phyloP scores from a whole-genome alignment of 345 rosid genomes.

The Acer yangbiense region DNA sequence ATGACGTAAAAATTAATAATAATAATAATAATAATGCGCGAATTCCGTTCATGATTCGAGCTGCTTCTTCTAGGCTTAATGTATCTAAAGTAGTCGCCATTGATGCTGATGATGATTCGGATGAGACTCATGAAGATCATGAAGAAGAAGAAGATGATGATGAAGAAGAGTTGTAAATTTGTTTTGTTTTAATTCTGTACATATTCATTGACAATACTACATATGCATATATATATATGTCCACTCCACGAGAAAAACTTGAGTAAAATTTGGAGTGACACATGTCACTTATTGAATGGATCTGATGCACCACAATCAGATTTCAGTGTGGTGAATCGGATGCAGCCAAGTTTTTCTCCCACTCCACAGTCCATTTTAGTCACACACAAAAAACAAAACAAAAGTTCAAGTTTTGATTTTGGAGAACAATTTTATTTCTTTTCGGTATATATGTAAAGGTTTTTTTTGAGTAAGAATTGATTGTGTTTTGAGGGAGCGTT shows the following conservation, averaged over 20 bases:
- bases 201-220: constrained; percentile 5
- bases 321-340: too few species aligned
- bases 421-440: background rate
- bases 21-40: constrained; percentile 22
- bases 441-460: background rate
- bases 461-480: background rate
- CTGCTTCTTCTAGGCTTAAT: constrained; percentile 50
- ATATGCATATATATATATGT: background rate
- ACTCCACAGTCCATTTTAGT: background rate
- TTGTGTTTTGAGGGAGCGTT: too few species aligned
- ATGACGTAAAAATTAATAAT: constrained; percentile 15
- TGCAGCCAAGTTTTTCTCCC: too few species aligned
- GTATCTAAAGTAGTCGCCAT: constrained; percentile 66
- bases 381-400: too few species aligned
- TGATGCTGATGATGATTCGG: constrained; percentile 50
- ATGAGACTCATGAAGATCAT: constrained; percentile 19
- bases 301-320: too few species aligned
- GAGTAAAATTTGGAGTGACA: too few species aligned
- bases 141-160: background rate
- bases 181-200: constrained; percentile 21
- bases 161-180: constrained; percentile 34
- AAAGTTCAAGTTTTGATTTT: background rate
- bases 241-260: too few species aligned
- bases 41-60: constrained; percentile 49
- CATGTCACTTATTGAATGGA: too few species aligned